Evolutionary conservation across 2,329 filamentous ascomycete species (phyloP), one percentile per base, ranked within the genome.

Genomic region (Xylariaceae sp.): DNA sequence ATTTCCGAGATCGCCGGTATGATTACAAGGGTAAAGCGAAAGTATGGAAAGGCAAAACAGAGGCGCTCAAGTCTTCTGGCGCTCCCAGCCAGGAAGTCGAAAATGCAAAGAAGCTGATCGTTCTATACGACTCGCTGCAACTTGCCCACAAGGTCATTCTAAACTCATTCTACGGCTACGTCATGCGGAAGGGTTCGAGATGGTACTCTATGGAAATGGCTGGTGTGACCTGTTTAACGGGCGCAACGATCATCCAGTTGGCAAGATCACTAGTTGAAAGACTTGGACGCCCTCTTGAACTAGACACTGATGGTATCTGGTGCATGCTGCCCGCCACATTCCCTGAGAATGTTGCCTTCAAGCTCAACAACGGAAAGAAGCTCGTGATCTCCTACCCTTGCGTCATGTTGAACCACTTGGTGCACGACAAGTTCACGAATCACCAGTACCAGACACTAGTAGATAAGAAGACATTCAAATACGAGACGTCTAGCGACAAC

Each of bases 171-270:
- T 99, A 99, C 67, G 95, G 95, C 62, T 99, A 99, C 72, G 95
- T 98, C 73, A 99, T 99, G 95, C 85, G 95, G 78, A 99, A 99
- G 73, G 95, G 95, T 29, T 99, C 95, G 33, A 87, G 95, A 53
- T 99, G 95, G 95, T 99, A 99, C 73, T 99, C 95, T 16, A 88
- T 99, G 84, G 95, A 99, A 73, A 99, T 99, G 95, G 95, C 96
- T 14, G 95, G 95, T 67, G 95, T 99, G 4, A 99, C 95, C 37
- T 99, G 95, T 77, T 79, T 99, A 73, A 99, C 95, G 1, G 95
- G 95, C 61, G 95, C 95, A 28, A 91, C 88, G 37, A 99, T 99
- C 71, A 99, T 99, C 72, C 95, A 99, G 71, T 87, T 99, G 83
- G 96, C 95, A 16, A 87, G 94, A 69, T 89, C 95, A 67, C 83